These are phyloP conservation scores for Torulaspora pretoriensis DNA, from an alignment of 1,139 yeast genomes.

Conservation along the genomic window DNA sequence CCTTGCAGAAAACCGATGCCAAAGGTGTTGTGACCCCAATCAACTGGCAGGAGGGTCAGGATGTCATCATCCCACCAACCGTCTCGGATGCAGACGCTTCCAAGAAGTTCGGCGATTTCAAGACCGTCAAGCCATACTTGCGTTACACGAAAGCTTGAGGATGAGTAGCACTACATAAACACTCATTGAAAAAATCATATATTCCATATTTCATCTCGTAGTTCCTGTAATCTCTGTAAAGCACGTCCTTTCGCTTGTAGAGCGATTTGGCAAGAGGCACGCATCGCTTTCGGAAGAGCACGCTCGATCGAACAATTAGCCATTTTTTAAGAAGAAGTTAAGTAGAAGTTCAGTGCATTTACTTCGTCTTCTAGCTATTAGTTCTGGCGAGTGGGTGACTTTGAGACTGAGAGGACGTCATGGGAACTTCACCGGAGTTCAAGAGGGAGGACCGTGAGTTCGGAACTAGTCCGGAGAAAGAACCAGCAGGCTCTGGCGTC, in stretches of 20 bases:
- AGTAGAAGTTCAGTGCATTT: not conserved
- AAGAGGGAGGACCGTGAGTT: conserved; percentile 7
- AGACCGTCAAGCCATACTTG: conserved; percentile 78
- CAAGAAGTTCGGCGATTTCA: conserved; percentile 76
- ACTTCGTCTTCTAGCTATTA: not conserved
- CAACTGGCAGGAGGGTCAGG: conserved; percentile 66
- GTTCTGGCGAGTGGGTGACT: not conserved
- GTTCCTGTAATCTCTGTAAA: not conserved
- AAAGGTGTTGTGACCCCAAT: conserved; percentile 77
- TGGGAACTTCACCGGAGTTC: conserved; percentile 9
- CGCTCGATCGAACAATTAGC: not conserved
- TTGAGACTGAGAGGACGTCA: not conserved
- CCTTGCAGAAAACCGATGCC: conserved; percentile 75
- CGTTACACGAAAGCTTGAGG: conserved; percentile 48
- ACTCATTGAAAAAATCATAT: conserved; percentile 1
- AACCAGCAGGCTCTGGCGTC: not conserved
- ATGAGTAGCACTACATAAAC: conserved; percentile 1
- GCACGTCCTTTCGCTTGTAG: not conserved
- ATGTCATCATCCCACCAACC: conserved; percentile 84
- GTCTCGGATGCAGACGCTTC: conserved; percentile 77
- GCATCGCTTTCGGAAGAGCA: not conserved
- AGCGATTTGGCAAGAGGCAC: not conserved
- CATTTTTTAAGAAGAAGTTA: not conserved
- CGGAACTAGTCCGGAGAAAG: conserved; percentile 1
- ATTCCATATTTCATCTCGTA: not conserved